Evolutionary conservation across 495 filamentous ascomycete species (phyloP), one percentile per base, ranked within the genome.

Genomic region (Aspergillus biplanus): DNA sequence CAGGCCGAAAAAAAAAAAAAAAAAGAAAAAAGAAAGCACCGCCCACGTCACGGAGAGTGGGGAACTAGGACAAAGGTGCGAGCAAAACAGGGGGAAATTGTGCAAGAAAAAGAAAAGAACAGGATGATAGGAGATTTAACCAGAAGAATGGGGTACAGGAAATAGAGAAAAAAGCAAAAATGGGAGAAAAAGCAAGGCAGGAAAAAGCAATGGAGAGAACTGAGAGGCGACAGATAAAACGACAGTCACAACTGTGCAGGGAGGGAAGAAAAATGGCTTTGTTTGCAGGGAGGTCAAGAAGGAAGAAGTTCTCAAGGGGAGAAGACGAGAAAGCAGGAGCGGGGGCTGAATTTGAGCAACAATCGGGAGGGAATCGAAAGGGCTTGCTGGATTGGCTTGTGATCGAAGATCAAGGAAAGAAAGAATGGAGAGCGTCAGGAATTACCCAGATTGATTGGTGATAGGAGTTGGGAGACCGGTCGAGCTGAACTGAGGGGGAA

Each of bases 241-340:
- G 16, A 63, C 34, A 44, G 47, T 11, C 15, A 33, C 47, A 33
- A 46, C 37, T 44, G 52, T 12, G 31, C 44, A n/a, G 13, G 31
- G 13, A 21, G 42, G 21, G 37, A 34, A 12, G 52, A 59, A 52
- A 54, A 61, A 56, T 52, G 58, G 7, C 59, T 57, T 70, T 64
- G 63, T 50, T 50, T 18, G 33, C 5, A n/a, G 13, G 15, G 33
- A 49, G 15, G 37, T 52, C 31, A 15, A 56, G 42, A 57, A 18
- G 21, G 27, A 18, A 39, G 35, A 52, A 47, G 48, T 11, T 21
- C 32, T 15, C 52, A 61, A 57, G 61, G 6, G 33, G 35, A 34
- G 44, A 33, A 33, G 55, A 63, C 7, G 55, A 53, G 32, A 21
- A 46, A 13, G 31, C 37, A 34, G 32, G 32, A 55, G 55, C 54